phyloP scores from a whole-genome alignment of 805 yeast genomes.

The Candida germanica region DNA sequence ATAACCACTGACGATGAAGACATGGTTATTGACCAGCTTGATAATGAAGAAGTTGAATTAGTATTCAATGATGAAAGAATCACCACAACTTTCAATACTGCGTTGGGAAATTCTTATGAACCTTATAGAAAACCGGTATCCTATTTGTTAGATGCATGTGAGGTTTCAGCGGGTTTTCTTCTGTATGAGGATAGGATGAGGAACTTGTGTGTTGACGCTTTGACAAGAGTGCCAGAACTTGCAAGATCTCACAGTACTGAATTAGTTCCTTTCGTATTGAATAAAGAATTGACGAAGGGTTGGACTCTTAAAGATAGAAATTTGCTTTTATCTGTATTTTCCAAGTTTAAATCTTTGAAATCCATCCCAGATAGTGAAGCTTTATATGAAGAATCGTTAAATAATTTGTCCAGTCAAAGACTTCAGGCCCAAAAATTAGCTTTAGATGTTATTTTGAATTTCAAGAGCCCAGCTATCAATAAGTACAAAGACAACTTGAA shows the following conservation, averaged over 20 bases:
- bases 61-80: slow-evolving; percentile 46
- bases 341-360: slow-evolving; percentile 62
- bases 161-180: slow-evolving; percentile 32
- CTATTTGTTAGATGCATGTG: slow-evolving; percentile 38
- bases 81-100: slow-evolving; percentile 33
- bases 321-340: slow-evolving; percentile 57
- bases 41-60: slow-evolving; percentile 14
- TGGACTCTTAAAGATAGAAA: slow-evolving; percentile 56
- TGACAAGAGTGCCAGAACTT: slow-evolving; percentile 56
- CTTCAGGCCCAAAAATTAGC: slow-evolving; percentile 69
- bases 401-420: slow-evolving; percentile 58
- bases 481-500: slow-evolving; percentile 72
- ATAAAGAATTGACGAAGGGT: slow-evolving; percentile 21
- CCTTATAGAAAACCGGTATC: slow-evolving; percentile 30
- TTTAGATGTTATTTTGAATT: slow-evolving; percentile 63
- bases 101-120: slow-evolving; percentile 18
- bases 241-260: slow-evolving; percentile 63
- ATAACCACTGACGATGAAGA: slow-evolving; percentile 2
- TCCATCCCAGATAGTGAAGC: slow-evolving; percentile 50
- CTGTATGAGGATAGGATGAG: slow-evolving; percentile 47
- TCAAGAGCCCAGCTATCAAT: slow-evolving; percentile 53
- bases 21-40: background rate
- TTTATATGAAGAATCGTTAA: slow-evolving; percentile 51
- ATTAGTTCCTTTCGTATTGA: slow-evolving; percentile 57
- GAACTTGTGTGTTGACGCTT: slow-evolving; percentile 53